Evolutionary conservation across 441 rosid genomes (phyloP).

Genomic region (Erysimum pusillum): DNA sequence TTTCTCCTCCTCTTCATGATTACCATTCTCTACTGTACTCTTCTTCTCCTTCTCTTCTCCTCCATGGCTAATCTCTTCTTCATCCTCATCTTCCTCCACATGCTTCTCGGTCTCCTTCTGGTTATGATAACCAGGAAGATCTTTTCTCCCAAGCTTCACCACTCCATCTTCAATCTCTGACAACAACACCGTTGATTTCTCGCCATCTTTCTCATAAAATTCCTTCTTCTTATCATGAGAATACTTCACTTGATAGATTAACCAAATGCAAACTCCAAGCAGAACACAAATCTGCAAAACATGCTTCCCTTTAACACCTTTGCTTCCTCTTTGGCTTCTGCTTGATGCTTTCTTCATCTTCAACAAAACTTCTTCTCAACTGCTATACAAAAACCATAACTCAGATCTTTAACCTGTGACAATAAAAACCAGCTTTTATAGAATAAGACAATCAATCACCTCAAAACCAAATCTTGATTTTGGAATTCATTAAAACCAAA

Average conservation of each 20-base stretch:
- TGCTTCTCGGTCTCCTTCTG: conserved; percentile 50
- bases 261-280: conserved; percentile 88
- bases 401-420: conserved; percentile 23
- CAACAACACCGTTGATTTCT: conserved; percentile 38
- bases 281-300: conserved; percentile 80
- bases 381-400: conserved; percentile 31
- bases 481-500: background rate
- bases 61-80: conserved; percentile 43
- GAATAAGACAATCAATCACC: conserved; percentile 22
- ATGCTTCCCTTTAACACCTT: conserved; percentile 70
- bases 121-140: conserved; percentile 56
- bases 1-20: conserved; percentile 48
- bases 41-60: conserved; percentile 48
- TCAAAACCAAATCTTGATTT: conserved; percentile 1
- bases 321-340: conserved; percentile 78
- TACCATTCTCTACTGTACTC: conserved; percentile 49
- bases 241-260: conserved; percentile 89
- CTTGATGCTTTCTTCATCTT: conserved; percentile 71
- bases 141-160: conserved; percentile 66
- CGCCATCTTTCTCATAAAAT: conserved; percentile 58
- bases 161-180: conserved; percentile 44
- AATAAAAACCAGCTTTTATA: conserved; percentile 17
- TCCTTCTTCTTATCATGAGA: conserved; percentile 87
- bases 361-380: conserved; percentile 45
- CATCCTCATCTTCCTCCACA: conserved; percentile 50